phyloP scores from a whole-genome alignment of 352 stramenopile genomes.

The Pythium chondricola region DNA sequence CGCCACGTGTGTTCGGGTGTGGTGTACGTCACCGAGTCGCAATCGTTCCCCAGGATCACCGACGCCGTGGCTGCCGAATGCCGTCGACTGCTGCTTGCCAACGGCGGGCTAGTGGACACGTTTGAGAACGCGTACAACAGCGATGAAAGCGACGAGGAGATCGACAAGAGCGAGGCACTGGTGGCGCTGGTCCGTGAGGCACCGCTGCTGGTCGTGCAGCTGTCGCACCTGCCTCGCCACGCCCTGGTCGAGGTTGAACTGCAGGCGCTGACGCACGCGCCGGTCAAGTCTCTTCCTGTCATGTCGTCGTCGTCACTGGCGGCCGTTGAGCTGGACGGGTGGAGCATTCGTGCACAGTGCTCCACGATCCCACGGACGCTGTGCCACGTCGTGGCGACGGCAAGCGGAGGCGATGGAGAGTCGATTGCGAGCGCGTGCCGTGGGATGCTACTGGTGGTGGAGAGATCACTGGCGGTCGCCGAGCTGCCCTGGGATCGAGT shows the following conservation, averaged over 20 bases:
- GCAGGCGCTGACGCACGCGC: conserved; percentile 60
- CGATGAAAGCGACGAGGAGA: conserved; percentile 67
- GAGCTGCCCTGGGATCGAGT: conserved; percentile 55
- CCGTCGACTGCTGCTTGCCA: conserved; percentile 27
- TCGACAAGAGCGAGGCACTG: conserved; percentile 51
- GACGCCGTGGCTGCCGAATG: conserved; percentile 1
- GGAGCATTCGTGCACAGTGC: conserved; percentile 26
- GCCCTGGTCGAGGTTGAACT: conserved; percentile 76
- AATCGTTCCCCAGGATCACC: not conserved
- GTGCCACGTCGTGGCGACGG: conserved; percentile 40
- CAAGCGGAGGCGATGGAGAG: not conserved
- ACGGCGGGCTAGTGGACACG: conserved; percentile 42
- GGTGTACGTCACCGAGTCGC: conserved; percentile 42
- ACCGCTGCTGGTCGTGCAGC: conserved; percentile 53
- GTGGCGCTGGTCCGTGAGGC: conserved; percentile 37
- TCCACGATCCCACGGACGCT: conserved; percentile 36
- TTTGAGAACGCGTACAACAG: conserved; percentile 57
- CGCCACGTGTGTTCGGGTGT: conserved; percentile 61
- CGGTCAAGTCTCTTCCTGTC: conserved; percentile 45
- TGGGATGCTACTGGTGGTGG: conserved; percentile 26
- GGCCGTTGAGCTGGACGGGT: conserved; percentile 3
- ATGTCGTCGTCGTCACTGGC: conserved; percentile 15
- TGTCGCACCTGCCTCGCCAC: conserved; percentile 61
- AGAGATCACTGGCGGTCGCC: conserved; percentile 19
- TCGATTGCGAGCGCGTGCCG: conserved; percentile 14